Evolutionary conservation across 2,329 filamentous ascomycete genomes (phyloP).

Genomic region (Kalmusia sp.): DNA sequence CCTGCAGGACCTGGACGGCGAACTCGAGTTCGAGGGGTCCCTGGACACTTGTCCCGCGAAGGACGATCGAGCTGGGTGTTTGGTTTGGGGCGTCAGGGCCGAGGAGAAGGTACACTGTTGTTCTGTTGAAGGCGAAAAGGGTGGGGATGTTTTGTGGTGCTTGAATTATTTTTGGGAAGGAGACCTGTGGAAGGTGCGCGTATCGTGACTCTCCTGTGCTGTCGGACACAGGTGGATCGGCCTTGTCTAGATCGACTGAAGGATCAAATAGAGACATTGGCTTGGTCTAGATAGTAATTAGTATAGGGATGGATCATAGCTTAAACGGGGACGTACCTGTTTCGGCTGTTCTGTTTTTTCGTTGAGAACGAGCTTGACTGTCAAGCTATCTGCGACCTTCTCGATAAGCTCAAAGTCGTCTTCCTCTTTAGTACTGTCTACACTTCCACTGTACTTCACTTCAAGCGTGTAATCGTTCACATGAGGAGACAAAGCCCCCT

Average conservation of each 20-base stretch:
- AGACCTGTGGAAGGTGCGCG: slow-evolving; percentile 61
- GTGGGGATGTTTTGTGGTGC: slow-evolving; percentile 68
- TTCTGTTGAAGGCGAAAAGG: slow-evolving; percentile 72
- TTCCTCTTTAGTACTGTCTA: slow-evolving; percentile 20
- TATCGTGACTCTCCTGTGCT: slow-evolving; percentile 48
- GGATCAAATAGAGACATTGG: slow-evolving; percentile 68
- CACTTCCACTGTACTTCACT: slow-evolving; percentile 61
- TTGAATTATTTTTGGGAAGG: slow-evolving; percentile 66
- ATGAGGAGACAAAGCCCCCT: slow-evolving; percentile 71
- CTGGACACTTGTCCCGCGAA: slow-evolving; percentile 63
- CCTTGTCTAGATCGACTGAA: slow-evolving; percentile 53
- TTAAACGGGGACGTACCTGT: slow-evolving; percentile 16
- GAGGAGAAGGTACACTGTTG: slow-evolving; percentile 70
- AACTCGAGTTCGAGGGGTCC: slow-evolving; percentile 70
- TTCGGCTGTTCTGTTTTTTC: slow-evolving; percentile 19
- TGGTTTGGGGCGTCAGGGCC: slow-evolving; percentile 57
- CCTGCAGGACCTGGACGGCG: slow-evolving; percentile 60
- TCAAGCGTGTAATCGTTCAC: slow-evolving; percentile 69
- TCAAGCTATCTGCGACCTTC: slow-evolving; percentile 59
- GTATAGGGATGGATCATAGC: slow-evolving; percentile 3
- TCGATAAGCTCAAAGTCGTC: slow-evolving; percentile 71
- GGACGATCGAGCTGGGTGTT: slow-evolving; percentile 62
- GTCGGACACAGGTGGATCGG: slow-evolving; percentile 33
- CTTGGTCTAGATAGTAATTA: slow-evolving; percentile 39
- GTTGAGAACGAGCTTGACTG: slow-evolving; percentile 44